Evolutionary conservation across 768 basidiomycete species (phyloP).

Genomic region (Mycena vulgaris): DNA sequence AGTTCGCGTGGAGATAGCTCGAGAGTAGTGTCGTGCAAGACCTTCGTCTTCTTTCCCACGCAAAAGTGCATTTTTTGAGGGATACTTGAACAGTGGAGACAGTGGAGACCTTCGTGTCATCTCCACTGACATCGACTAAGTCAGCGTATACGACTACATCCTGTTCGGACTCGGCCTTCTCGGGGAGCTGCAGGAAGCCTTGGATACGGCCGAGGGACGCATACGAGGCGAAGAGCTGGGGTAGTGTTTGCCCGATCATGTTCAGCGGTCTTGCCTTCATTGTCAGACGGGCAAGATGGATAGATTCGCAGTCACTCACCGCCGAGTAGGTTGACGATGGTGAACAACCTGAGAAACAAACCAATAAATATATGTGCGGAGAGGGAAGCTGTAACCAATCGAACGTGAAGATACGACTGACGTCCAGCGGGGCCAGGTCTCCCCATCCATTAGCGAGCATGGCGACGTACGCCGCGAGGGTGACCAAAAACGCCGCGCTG

Average conservation of each 20-base stretch:
- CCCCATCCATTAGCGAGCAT: conserved; percentile 24
- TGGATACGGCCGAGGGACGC: conserved; percentile 18
- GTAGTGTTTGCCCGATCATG: conserved; percentile 18
- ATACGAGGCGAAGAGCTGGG: conserved; percentile 15
- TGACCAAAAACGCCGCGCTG: conserved; percentile 22
- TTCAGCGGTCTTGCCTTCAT: not conserved
- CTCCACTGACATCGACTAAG: conserved; percentile 4
- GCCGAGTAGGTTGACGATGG: conserved; percentile 14
- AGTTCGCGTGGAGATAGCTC: conserved; percentile 22
- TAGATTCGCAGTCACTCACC: not conserved
- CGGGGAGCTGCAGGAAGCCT: conserved; percentile 21
- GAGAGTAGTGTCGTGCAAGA: conserved; percentile 20
- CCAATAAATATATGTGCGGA: not conserved
- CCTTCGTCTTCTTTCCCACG: conserved; percentile 24
- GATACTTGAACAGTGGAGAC: conserved; percentile 25
- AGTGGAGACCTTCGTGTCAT: not conserved
- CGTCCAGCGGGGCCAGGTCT: conserved; percentile 16
- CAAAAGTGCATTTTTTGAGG: conserved; percentile 19
- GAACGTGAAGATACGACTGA: conserved; percentile 29
- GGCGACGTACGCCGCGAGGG: conserved; percentile 18
- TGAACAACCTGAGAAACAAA: not conserved
- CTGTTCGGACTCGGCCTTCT: conserved; percentile 2
- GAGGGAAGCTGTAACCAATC: not conserved
- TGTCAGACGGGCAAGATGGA: not conserved
- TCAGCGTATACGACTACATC: not conserved